Base-by-base conservation (phyloP, 495 filamentous ascomycete genomes). In the Tuber borchii region DNA sequence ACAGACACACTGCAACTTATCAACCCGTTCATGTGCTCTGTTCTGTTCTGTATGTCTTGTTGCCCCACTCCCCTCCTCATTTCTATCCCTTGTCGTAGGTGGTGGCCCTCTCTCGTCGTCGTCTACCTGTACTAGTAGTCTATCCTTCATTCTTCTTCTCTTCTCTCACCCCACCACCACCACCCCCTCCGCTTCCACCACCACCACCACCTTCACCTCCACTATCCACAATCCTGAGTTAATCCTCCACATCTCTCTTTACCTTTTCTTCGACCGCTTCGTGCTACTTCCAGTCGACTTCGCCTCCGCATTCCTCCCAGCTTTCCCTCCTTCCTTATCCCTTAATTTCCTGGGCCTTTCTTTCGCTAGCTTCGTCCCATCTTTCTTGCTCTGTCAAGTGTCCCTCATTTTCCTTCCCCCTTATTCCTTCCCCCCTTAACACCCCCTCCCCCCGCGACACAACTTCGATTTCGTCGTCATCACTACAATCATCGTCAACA, bases 291-390 rank as follows among this genome's bases (percentile, higher is more conserved):
- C 68, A 73, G 46, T 70, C 73, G 72, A 68, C 71, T 45, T 70
- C 75, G 26, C 26, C 12, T 26, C 26, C 56, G 56, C 26, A 65
- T 31, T 3, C 56, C 31, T 65, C 31, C 31, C 26, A 34, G 14
- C n/a, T 34, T 9, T 65, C 26, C 56, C 31, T 65, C 26, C 26
- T 16, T 65, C 26, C 26, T 65, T 34, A 5, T 65, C 34, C 14
- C 56, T 65, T 65, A 34, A 34, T 65, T 65, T 34, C 56, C 56
- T 17, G 34, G 34, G 5, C 56, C 12, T 17, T 65, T 65, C 56
- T 7, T 19, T 65, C 56, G 56, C 56, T 79, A 79, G 73, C 78
- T 79, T 79, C 77, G 37, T 79, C 78, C 78, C 73, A 79, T 75
- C 78, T 79, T 79, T 70, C 70, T 73, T 73, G 74, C 76, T 39